Conservation (phyloP, 2,329 filamentous ascomycete species). For the Polytolypa hystricis region DNA sequence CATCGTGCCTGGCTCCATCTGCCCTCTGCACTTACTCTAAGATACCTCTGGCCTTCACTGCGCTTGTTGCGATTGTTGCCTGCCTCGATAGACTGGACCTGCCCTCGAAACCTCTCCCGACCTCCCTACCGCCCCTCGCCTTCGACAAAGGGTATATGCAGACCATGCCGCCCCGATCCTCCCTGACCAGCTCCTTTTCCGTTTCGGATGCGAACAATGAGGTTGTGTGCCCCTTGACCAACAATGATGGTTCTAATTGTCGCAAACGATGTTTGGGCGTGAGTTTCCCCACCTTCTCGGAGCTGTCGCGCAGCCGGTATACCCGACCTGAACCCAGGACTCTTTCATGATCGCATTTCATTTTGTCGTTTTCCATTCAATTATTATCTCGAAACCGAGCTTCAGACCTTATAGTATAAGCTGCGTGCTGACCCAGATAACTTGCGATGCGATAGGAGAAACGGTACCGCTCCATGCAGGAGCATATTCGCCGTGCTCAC, state of each 20-base stretch:
- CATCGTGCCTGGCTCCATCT: neutral
- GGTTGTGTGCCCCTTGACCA: conserved; percentile 89
- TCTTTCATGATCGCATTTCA: no score
- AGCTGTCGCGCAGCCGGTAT: no score
- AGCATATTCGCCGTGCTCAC: conserved; percentile 95
- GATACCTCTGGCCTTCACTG: no score
- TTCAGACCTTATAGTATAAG: neutral
- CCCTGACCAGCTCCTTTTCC: conserved; percentile 81
- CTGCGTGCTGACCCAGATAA: neutral
- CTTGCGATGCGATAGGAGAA: conserved; percentile 62
- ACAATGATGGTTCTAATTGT: conserved; percentile 93
- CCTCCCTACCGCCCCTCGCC: no score
- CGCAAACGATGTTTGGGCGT: conserved; percentile 96
- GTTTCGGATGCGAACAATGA: conserved; percentile 88
- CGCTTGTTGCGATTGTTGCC: no score
- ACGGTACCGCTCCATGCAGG: conserved; percentile 96
- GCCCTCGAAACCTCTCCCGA: no score
- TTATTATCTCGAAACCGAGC: no score
- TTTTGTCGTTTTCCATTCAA: no score
- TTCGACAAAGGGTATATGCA: conserved; percentile 3
- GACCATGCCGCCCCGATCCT: conserved; percentile 74
- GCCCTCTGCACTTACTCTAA: neutral
- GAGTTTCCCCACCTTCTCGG: conserved; percentile 44
- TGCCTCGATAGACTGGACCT: no score
- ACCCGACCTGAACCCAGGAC: no score